A percentile compares a stretch with the other conserved stretches of the same genome.
phyloP scores from a whole-genome alignment of 202 grass and related monocot genomes.

The Cymbopogon flexuosus region DNA sequence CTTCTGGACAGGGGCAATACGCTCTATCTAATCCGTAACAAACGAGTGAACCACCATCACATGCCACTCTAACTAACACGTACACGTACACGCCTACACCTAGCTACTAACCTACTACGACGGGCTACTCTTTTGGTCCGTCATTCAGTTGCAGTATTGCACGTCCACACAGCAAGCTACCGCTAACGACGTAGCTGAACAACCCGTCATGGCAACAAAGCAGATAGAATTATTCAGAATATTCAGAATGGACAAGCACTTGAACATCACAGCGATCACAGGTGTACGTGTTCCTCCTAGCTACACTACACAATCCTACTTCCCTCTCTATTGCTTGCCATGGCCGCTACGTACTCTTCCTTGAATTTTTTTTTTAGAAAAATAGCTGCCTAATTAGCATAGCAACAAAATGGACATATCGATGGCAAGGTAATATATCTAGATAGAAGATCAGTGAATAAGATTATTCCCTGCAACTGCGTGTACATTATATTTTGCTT shows the following conservation, averaged over 20 bases:
- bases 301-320: background rate
- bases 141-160: background rate
- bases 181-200: background rate
- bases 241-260: background rate
- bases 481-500: background rate
- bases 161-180: background rate
- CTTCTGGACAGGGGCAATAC: background rate
- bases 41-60: background rate
- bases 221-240: background rate
- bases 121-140: background rate
- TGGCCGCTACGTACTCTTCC: conserved; percentile 30
- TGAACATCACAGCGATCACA: background rate
- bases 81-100: background rate
- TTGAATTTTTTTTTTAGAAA: background rate
- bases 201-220: background rate
- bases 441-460: background rate
- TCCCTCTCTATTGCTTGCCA: conserved; percentile 19
- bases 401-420: background rate
- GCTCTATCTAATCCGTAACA: background rate
- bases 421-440: background rate
- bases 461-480: background rate
- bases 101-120: background rate
- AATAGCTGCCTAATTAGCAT: background rate
- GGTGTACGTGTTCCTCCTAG: background rate
- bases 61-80: background rate